A percentile compares a stretch with the other conserved stretches of the same genome.
Conservation (phyloP, 768 basidiomycete genomes). For the Boletus rubroflammeus region DNA sequence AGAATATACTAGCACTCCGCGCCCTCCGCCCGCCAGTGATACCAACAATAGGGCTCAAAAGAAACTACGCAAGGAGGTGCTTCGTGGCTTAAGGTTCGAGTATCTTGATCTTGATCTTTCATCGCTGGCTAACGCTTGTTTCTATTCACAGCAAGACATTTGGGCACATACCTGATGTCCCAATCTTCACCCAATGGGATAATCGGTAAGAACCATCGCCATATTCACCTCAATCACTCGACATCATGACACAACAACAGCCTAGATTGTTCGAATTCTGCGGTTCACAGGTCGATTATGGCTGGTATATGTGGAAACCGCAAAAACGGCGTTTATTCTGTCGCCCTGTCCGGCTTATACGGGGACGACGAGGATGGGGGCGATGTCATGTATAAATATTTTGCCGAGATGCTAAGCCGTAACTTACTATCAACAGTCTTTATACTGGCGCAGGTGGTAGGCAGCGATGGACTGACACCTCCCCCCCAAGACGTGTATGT, state of each 20-base stretch:
- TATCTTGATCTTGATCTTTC: neutral
- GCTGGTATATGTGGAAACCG: constrained; percentile 22
- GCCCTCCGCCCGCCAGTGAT: neutral
- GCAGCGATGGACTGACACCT: neutral
- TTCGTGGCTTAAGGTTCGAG: neutral
- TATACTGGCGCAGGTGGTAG: constrained; percentile 29
- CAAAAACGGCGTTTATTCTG: constrained; percentile 11
- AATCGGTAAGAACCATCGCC: constrained; percentile 13
- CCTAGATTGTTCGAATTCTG: constrained; percentile 1
- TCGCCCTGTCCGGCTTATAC: constrained; percentile 21
- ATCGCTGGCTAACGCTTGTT: neutral
- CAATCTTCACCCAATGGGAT: constrained; percentile 19
- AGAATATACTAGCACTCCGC: neutral
- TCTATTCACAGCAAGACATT: constrained; percentile 16
- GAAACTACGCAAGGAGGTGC: neutral
- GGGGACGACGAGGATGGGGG: constrained; percentile 25
- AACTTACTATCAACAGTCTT: constrained; percentile 16
- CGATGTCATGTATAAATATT: constrained; percentile 21
- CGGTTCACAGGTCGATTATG: constrained; percentile 15
- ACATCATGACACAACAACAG: constrained; percentile 1
- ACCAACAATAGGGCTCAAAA: neutral
- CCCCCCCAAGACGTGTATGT: constrained; percentile 24
- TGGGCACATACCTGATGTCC: constrained; percentile 24
- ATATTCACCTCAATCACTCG: neutral
- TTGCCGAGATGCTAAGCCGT: neutral